Conservation (phyloP, 805 yeast genomes). For the Wickerhamomyces alni region DNA sequence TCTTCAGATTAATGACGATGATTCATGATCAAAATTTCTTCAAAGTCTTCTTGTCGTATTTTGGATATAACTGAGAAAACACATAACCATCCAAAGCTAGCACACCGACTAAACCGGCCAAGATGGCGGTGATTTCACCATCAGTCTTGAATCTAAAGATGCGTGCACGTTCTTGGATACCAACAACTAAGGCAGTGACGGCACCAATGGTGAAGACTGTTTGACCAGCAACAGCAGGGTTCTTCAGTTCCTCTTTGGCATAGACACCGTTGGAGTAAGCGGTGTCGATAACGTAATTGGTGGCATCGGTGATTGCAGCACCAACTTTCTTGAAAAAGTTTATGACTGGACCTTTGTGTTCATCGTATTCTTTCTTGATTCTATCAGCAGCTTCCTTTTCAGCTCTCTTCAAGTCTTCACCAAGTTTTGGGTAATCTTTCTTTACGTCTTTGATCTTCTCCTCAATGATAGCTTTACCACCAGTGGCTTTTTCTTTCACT, state of each 20-base stretch:
- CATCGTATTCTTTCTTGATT: constrained; percentile 26
- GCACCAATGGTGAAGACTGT: constrained; percentile 42
- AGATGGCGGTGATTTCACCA: constrained; percentile 42
- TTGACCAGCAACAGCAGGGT: constrained; percentile 58
- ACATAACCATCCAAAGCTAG: constrained; percentile 49
- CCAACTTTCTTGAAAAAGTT: constrained; percentile 16
- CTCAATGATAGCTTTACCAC: constrained; percentile 16
- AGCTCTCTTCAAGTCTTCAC: constrained; percentile 26
- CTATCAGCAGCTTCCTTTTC: constrained; percentile 28
- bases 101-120: constrained; percentile 47
- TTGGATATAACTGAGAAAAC: constrained; percentile 48
- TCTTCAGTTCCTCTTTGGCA: constrained; percentile 41
- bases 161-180: constrained; percentile 45
- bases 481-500: constrained; percentile 13
- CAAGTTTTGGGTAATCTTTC: constrained; percentile 21
- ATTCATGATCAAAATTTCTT: too few relatives aligned
- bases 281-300: constrained; percentile 15
- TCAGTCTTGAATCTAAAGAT: constrained; percentile 38
- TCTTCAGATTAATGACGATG: too few relatives aligned
- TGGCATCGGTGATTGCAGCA: constrained; percentile 17
- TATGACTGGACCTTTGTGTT: constrained; percentile 22
- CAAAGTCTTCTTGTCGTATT: constrained; percentile 37
- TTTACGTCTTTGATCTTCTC: constrained; percentile 21
- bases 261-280: constrained; percentile 16
- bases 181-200: constrained; percentile 41